These are phyloP conservation scores for Bremia lactucae DNA, from an alignment of 352 stramenopile genomes.

Conservation along the genomic window DNA sequence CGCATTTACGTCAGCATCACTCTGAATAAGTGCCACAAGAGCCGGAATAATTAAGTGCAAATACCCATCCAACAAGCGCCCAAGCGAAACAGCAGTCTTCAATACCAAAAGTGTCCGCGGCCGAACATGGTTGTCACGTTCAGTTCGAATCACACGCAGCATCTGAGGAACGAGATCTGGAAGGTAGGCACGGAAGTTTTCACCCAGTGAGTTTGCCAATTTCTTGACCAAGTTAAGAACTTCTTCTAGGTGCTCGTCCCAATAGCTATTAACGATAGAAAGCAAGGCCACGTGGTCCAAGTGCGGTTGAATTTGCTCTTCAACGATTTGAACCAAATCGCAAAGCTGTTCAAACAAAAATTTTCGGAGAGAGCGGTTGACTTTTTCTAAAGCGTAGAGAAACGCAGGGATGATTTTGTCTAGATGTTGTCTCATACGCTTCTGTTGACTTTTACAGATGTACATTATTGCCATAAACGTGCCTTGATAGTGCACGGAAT, in stretches of 20 bases:
- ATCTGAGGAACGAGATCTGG: slow-evolving; percentile 83
- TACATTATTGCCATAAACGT: slow-evolving; percentile 98
- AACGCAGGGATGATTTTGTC: slow-evolving; percentile 96
- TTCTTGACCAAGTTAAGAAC: slow-evolving; percentile 97
- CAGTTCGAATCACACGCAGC: slow-evolving; percentile 74
- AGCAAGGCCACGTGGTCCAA: slow-evolving; percentile 75
- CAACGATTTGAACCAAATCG: slow-evolving; percentile 93
- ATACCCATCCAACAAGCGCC: slow-evolving; percentile 70
- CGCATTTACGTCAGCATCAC: slow-evolving; percentile 69
- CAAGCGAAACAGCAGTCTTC: slow-evolving; percentile 69
- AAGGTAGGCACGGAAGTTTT: slow-evolving; percentile 85
- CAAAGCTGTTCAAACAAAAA: slow-evolving; percentile 94
- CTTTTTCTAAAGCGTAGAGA: slow-evolving; percentile 87
- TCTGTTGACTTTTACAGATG: slow-evolving; percentile 95
- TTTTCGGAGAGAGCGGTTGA: slow-evolving; percentile 84
- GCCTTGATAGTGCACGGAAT: slow-evolving; percentile 94
- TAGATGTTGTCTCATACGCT: slow-evolving; percentile 91
- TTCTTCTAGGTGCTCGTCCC: slow-evolving; percentile 89
- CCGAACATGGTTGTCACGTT: slow-evolving; percentile 53
- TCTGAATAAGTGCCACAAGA: slow-evolving; percentile 75
- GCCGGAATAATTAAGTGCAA: slow-evolving; percentile 78
- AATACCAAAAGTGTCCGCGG: slow-evolving; percentile 69
- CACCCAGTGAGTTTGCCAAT: slow-evolving; percentile 69
- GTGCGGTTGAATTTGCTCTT: slow-evolving; percentile 92
- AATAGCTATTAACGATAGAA: slow-evolving; percentile 76